Evolutionary conservation across 2,329 filamentous ascomycete species (phyloP).

Genomic region (Exophiala calicioides): DNA sequence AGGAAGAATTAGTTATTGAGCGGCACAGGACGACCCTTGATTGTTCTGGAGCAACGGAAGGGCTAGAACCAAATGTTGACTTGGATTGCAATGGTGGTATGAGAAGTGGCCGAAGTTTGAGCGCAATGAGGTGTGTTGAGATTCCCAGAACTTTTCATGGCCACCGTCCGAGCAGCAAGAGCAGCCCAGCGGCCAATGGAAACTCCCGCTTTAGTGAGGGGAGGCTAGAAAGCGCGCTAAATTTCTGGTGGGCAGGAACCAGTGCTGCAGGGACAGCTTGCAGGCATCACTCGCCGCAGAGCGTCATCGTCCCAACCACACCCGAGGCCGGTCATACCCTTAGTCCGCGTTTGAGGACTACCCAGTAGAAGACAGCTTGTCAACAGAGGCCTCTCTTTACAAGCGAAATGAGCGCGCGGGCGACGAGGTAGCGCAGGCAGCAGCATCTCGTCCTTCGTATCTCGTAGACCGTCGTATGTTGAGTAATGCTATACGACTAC

Average conservation of each 20-base stretch:
- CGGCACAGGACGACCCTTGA: too few relatives aligned
- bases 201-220: constrained; percentile 3
- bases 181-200: constrained; percentile 11
- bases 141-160: constrained; percentile 17
- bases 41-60: constrained; percentile 21
- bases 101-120: constrained; percentile 12
- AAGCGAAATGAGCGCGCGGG: background rate
- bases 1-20: constrained; percentile 20
- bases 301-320: constrained; percentile 18
- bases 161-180: constrained; percentile 3
- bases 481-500: background rate
- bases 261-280: constrained; percentile 25
- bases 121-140: constrained; percentile 21
- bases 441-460: constrained; percentile 3
- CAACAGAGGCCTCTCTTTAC: background rate
- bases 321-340: too few relatives aligned
- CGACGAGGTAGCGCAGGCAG: constrained; percentile 4
- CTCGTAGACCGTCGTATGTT: constrained; percentile 5
- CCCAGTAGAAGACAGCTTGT: constrained; percentile 8
- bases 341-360: too few relatives aligned
- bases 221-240: constrained; percentile 4
- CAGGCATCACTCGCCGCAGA: too few relatives aligned
- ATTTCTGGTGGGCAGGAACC: constrained; percentile 20
- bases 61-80: constrained; percentile 1
- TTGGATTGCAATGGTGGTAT: constrained; percentile 1